These are phyloP conservation scores for Naematelia encephala DNA, from an alignment of 768 basidiomycete genomes.

Conservation along the genomic window DNA sequence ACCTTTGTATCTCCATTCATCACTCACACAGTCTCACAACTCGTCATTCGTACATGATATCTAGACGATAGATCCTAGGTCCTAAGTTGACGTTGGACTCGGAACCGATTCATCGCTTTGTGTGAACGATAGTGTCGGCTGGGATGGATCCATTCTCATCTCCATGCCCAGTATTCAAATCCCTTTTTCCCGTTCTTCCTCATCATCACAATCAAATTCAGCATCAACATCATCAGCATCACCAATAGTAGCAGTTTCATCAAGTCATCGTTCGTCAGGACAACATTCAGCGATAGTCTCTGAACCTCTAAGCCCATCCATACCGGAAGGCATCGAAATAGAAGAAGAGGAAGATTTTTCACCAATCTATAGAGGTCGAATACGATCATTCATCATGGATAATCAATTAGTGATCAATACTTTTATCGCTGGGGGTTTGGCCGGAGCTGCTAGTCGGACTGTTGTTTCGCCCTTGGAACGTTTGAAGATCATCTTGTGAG, in stretches of 20 bases:
- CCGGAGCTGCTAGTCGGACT: slow-evolving; percentile 68
- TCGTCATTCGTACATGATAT: background rate
- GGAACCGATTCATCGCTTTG: background rate
- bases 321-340: background rate
- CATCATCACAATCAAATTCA: background rate
- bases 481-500: slow-evolving; percentile 94
- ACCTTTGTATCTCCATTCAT: too few relatives aligned
- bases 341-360: background rate
- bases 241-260: background rate
- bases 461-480: slow-evolving; percentile 89
- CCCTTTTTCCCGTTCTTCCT: background rate
- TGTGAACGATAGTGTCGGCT: background rate
- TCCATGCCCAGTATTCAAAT: background rate
- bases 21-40: too few relatives aligned
- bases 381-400: slow-evolving; percentile 32
- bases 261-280: background rate
- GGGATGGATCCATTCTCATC: background rate
- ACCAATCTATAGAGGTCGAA: background rate
- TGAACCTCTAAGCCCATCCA: background rate
- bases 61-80: background rate
- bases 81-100: too few relatives aligned
- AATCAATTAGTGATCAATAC: slow-evolving; percentile 46
- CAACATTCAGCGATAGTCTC: background rate
- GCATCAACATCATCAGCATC: background rate
- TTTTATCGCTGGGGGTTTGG: slow-evolving; percentile 50